These are phyloP conservation scores for Stephania japonica DNA, from an alignment of 164 flowering plant species.

Conservation along the genomic window DNA sequence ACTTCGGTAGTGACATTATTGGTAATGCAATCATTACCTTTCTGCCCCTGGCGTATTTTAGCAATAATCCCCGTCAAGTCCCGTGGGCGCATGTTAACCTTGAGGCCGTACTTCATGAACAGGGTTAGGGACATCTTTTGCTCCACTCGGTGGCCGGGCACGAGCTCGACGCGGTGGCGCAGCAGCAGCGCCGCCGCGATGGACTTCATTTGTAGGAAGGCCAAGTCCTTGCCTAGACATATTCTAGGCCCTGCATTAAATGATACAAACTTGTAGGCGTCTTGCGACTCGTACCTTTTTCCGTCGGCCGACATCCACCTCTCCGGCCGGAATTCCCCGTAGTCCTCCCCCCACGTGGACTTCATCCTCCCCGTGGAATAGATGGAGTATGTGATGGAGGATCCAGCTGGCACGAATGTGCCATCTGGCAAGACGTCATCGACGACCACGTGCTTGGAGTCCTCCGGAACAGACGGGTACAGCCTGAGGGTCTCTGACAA, in stretches of 20 bases:
- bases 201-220: conserved; percentile 89
- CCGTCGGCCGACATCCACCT: conserved; percentile 49
- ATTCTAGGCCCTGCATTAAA: conserved; percentile 91
- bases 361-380: conserved; percentile 58
- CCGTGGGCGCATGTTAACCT: conserved; percentile 51
- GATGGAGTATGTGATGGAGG: conserved; percentile 56
- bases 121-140: conserved; percentile 89
- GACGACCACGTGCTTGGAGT: conserved; percentile 50
- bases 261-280: conserved; percentile 53
- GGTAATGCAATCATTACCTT: not conserved
- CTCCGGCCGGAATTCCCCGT: conserved; percentile 52
- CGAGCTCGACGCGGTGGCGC: conserved; percentile 63
- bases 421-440: conserved; percentile 62
- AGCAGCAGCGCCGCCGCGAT: conserved; percentile 73
- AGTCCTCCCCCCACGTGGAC: conserved; percentile 54
- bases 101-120: conserved; percentile 89
- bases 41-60: not conserved
- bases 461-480: conserved; percentile 66
- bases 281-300: conserved; percentile 25
- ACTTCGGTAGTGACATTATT: not conserved
- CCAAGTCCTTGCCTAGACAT: conserved; percentile 83
- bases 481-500: conserved; percentile 56
- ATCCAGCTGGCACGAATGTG: conserved; percentile 57
- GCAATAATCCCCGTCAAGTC: conserved; percentile 31
- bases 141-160: conserved; percentile 64